Evolutionary conservation across 257 asterid species (phyloP).

Genomic region (Primulina eburnea): DNA sequence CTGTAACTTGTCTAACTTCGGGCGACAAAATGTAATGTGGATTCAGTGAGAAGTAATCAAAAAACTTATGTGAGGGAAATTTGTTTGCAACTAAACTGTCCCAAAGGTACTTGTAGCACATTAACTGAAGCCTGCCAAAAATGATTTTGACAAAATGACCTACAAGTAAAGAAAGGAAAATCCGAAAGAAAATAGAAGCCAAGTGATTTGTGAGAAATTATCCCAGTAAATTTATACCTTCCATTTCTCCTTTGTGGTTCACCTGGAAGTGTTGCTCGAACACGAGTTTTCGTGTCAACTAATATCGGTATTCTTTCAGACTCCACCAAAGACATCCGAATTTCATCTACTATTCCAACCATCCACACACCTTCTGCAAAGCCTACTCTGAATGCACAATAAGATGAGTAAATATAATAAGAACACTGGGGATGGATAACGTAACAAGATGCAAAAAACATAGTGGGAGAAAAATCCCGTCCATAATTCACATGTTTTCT

Average conservation of each 20-base stretch:
- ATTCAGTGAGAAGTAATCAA: slow-evolving; percentile 70
- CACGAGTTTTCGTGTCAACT: slow-evolving; percentile 90
- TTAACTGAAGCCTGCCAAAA: slow-evolving; percentile 76
- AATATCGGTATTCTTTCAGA: slow-evolving; percentile 48
- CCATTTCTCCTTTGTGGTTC: slow-evolving; percentile 89
- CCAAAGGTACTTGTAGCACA: slow-evolving; percentile 95
- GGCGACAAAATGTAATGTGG: slow-evolving; percentile 53
- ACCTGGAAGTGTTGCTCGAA: slow-evolving; percentile 56
- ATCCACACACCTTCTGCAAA: slow-evolving; percentile 83
- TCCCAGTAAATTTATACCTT: slow-evolving; percentile 43
- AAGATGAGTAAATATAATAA: slow-evolving; percentile 25
- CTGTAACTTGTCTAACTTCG: slow-evolving; percentile 53
- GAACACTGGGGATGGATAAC: neutral
- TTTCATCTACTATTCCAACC: slow-evolving; percentile 87
- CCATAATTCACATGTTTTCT: neutral
- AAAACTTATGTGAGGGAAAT: slow-evolving; percentile 59
- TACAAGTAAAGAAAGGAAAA: slow-evolving; percentile 3
- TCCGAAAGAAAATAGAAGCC: neutral
- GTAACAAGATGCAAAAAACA: slow-evolving; percentile 13
- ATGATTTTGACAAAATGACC: slow-evolving; percentile 18
- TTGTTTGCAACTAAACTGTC: slow-evolving; percentile 63
- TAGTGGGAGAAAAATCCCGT: neutral
- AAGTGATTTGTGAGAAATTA: slow-evolving; percentile 15
- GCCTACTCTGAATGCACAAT: slow-evolving; percentile 59
- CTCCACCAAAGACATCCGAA: slow-evolving; percentile 58